Conservation (phyloP, 805 yeast genomes). For the Candida gorgasii region DNA sequence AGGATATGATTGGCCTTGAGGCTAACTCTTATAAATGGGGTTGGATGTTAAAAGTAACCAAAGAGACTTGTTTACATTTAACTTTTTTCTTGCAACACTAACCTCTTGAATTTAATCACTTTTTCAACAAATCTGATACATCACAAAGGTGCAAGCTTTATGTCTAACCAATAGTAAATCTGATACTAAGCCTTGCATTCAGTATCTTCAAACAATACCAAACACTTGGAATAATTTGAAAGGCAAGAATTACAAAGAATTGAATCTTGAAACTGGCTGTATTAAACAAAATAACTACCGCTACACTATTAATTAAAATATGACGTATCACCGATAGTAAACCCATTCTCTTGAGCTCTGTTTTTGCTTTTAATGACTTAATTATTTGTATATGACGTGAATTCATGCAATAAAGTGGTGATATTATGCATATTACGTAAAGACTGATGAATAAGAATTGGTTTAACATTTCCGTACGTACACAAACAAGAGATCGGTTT, state of each 20-base stretch:
- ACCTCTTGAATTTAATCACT: neutral
- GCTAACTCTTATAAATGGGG: no score
- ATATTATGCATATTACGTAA: neutral
- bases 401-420: slow-evolving; percentile 6
- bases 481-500: no score
- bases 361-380: neutral
- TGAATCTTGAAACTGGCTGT: neutral
- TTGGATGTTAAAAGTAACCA: no score
- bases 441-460: neutral
- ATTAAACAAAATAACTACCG: slow-evolving; percentile 3
- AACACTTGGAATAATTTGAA: slow-evolving; percentile 9
- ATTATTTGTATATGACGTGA: neutral
- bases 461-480: neutral
- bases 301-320: slow-evolving; percentile 1
- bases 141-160: slow-evolving; percentile 1
- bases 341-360: neutral
- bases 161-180: slow-evolving; percentile 4
- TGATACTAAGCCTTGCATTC: slow-evolving; percentile 5
- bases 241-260: neutral
- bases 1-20: no score
- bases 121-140: neutral
- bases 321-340: slow-evolving; percentile 2
- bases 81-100: neutral
- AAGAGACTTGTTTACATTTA: neutral
- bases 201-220: slow-evolving; percentile 12